These are phyloP conservation scores for Ilex paraguariensis DNA, from an alignment of 305 asterid species.

Conservation along the genomic window DNA sequence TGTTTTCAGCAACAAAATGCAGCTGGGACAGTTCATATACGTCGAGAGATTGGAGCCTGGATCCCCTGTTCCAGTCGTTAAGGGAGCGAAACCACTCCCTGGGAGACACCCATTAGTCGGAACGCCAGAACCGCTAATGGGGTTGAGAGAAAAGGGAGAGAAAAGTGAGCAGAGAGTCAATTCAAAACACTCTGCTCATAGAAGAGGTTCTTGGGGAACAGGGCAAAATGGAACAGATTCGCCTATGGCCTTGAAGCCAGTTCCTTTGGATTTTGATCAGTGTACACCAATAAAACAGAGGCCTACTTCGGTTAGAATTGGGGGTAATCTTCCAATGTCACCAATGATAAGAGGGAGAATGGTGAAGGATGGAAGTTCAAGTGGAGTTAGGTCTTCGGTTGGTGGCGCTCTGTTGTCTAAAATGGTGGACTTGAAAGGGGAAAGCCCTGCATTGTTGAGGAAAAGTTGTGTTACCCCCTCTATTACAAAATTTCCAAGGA, in stretches of 20 bases:
- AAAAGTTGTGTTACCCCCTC: slow-evolving; percentile 74
- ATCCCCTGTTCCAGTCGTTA: slow-evolving; percentile 83
- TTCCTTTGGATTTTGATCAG: slow-evolving; percentile 82
- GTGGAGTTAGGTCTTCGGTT: slow-evolving; percentile 54
- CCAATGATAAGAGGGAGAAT: slow-evolving; percentile 64
- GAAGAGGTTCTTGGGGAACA: slow-evolving; percentile 79
- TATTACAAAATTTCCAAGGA: slow-evolving; percentile 42
- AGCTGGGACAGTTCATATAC: slow-evolving; percentile 84
- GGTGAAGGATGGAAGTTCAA: slow-evolving; percentile 58
- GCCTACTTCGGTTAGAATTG: slow-evolving; percentile 42
- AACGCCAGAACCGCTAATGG: slow-evolving; percentile 93
- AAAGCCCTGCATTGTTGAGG: slow-evolving; percentile 51
- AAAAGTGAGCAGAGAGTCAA: slow-evolving; percentile 24
- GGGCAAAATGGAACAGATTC: slow-evolving; percentile 40
- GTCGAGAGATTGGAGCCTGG: slow-evolving; percentile 84
- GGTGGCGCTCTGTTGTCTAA: slow-evolving; percentile 62
- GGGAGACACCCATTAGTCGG: slow-evolving; percentile 90
- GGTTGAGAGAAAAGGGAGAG: slow-evolving; percentile 63
- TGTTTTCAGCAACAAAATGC: slow-evolving; percentile 91
- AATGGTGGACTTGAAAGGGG: slow-evolving; percentile 44
- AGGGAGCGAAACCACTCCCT: slow-evolving; percentile 75
- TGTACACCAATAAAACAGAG: slow-evolving; percentile 74
- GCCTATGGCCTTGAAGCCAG: slow-evolving; percentile 62
- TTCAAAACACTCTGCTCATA: slow-evolving; percentile 42
- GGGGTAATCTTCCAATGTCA: slow-evolving; percentile 45